These are phyloP conservation scores for Kuraishia cidri DNA, from an alignment of 805 yeast species.

Conservation along the genomic window DNA sequence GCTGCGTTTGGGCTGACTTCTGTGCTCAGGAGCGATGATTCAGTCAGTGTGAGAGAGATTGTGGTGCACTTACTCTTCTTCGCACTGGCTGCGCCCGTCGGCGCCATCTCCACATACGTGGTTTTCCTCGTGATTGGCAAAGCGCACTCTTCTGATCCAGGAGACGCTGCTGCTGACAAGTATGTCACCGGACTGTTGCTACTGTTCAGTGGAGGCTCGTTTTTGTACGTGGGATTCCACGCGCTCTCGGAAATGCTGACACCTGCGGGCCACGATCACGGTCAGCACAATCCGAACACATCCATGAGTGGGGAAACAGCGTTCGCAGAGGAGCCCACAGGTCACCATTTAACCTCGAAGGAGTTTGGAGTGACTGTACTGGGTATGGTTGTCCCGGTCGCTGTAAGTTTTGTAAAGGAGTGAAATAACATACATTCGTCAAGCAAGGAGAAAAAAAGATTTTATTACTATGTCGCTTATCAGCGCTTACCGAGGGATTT, in stretches of 20 bases:
- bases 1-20: conserved; percentile 62
- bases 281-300: too few species aligned
- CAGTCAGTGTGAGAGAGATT: conserved; percentile 20
- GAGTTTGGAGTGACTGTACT: conserved; percentile 10
- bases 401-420: conserved; percentile 13
- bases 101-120: conserved; percentile 43
- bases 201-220: conserved; percentile 64
- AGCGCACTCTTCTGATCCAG: conserved; percentile 6
- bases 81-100: conserved; percentile 51
- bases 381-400: conserved; percentile 19
- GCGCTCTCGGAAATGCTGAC: conserved; percentile 33
- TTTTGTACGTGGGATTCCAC: conserved; percentile 62
- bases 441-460: too few species aligned
- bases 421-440: too few species aligned
- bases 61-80: conserved; percentile 42
- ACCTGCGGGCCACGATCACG: too few species aligned
- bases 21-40: conserved; percentile 33
- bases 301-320: too few species aligned
- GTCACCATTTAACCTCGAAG: not conserved
- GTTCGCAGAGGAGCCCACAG: too few species aligned
- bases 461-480: not conserved
- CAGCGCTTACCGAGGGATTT: conserved; percentile 6
- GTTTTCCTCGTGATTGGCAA: conserved; percentile 21
- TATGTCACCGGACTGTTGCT: conserved; percentile 46
- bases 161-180: conserved; percentile 11